Conservation (phyloP, 805 yeast genomes). For the Metschnikowia amazonensis region DNA sequence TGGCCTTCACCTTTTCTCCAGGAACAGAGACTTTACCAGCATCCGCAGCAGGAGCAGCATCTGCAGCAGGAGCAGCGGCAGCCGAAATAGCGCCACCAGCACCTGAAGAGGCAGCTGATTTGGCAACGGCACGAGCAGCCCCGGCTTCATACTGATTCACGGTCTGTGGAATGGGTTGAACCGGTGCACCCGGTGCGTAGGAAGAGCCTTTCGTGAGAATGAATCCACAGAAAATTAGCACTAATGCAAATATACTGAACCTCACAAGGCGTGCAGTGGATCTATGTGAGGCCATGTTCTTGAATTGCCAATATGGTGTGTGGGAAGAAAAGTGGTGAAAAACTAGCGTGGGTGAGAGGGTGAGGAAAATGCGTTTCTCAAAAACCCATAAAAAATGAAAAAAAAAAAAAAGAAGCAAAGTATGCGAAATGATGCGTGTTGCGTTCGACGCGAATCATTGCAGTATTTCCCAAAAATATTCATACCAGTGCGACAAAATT, state of each 20-base stretch:
- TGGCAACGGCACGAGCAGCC: too few species aligned
- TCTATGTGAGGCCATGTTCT: conserved; percentile 28
- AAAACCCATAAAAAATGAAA: not conserved
- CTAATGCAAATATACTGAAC: conserved; percentile 45
- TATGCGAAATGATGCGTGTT: not conserved
- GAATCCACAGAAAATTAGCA: conserved; percentile 45
- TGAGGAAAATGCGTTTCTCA: not conserved
- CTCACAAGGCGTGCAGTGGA: conserved; percentile 47
- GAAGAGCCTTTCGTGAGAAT: conserved; percentile 47
- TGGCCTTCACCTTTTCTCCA: conserved; percentile 55
- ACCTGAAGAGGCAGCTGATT: too few species aligned
- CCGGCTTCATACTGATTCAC: not conserved
- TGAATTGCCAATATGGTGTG: not conserved
- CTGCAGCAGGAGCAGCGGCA: conserved; percentile 3
- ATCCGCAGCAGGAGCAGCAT: conserved; percentile 12
- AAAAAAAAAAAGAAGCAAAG: not conserved
- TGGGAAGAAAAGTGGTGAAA: conserved; percentile 1
- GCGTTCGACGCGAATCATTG: not conserved
- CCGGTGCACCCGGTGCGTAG: conserved; percentile 18
- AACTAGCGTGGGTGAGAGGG: not conserved
- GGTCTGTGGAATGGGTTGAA: not conserved
- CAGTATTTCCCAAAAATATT: too few species aligned
- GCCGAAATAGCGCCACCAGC: too few species aligned
- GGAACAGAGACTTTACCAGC: conserved; percentile 5
- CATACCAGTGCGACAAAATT: too few species aligned